Base-by-base conservation (phyloP, 2,329 filamentous ascomycete genomes). In the Aspergillus puulaauensis region DNA sequence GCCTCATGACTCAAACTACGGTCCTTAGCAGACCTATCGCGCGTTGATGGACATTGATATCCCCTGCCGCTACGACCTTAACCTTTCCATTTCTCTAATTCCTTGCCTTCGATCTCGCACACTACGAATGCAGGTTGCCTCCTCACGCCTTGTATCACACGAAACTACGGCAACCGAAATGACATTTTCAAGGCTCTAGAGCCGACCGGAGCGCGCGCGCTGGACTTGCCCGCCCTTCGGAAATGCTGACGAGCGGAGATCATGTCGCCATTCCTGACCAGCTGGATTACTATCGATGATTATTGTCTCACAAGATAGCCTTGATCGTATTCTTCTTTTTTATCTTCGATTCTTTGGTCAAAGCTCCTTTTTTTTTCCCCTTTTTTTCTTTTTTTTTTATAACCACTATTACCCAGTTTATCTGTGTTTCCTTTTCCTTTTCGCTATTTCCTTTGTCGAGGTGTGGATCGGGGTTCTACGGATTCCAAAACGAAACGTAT, bases 1-100 rank as follows among this genome's bases (percentile, higher is more conserved):
- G 64, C 52, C 60, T 66, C 66, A 70, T 68, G 68, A 71, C 61
- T 59, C 54, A 56, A 54, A 24, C 55, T 66, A 61, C 66, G 67
- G 63, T 64, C 57, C 61, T 56, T 58, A 61, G 60, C 63, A 56
- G 63, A 62, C 61, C 61, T 58, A 55, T 56, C 59, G 54, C 53
- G 54, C 51, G 59, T 59, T 58, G 55, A 57, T 61, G 56, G 52
- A 54, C 51, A 56, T 59, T 58, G 57, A 57, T 61, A 59, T 59
- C 62, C 60, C 59, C 60, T 57, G 49, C 59, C 61, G 62, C 64
- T 49, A 65, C 57, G 61, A 65, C 59, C 56, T 63, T 24, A 31
- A 57, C 52, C 62, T 56, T 64, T 63, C 49, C 59, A 58, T 52
- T 31, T 52, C 59, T 62, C 53, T 61, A 54, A 62, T 67, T 60